phyloP scores from a whole-genome alignment of 805 yeast species.

The Spathaspora hagerdaliae region DNA sequence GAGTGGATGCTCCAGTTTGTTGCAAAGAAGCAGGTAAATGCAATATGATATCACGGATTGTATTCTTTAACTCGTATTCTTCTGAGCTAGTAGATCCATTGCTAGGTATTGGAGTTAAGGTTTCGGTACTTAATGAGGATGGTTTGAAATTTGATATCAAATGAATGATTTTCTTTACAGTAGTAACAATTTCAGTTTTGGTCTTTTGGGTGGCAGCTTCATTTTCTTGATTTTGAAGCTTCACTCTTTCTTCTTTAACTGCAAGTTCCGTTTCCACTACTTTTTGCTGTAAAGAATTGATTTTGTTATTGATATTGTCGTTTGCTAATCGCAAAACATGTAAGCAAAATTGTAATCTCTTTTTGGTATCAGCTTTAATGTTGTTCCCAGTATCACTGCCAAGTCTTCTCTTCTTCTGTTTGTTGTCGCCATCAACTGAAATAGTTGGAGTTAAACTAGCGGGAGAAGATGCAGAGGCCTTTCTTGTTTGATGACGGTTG shows the following conservation, averaged over 20 bases:
- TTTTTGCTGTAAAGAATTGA: conserved; percentile 53
- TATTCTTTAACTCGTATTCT: conserved; percentile 45
- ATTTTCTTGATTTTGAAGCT: conserved; percentile 9
- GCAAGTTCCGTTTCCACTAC: conserved; percentile 45
- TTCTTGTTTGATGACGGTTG: conserved; percentile 27
- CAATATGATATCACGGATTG: conserved; percentile 75
- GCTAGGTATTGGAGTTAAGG: conserved; percentile 9
- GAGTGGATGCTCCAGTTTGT: conserved; percentile 28
- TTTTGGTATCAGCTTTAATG: conserved; percentile 53
- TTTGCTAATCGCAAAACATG: conserved; percentile 80
- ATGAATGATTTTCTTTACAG: conserved; percentile 83
- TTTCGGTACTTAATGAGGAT: conserved; percentile 23
- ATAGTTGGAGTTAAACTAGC: neutral
- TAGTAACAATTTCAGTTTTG: conserved; percentile 78
- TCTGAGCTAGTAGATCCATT: conserved; percentile 1
- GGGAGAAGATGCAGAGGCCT: conserved; percentile 1
- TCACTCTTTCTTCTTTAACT: conserved; percentile 20
- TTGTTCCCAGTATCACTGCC: conserved; percentile 1
- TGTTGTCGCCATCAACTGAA: conserved; percentile 9
- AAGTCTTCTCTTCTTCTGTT: conserved; percentile 20
- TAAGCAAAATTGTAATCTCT: conserved; percentile 71
- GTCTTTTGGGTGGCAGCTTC: conserved; percentile 35
- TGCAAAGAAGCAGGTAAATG: conserved; percentile 58
- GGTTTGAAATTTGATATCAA: conserved; percentile 76
- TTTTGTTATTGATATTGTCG: conserved; percentile 65